Base-by-base conservation (phyloP, 495 filamentous ascomycete genomes). In the Daldinia grandis region DNA sequence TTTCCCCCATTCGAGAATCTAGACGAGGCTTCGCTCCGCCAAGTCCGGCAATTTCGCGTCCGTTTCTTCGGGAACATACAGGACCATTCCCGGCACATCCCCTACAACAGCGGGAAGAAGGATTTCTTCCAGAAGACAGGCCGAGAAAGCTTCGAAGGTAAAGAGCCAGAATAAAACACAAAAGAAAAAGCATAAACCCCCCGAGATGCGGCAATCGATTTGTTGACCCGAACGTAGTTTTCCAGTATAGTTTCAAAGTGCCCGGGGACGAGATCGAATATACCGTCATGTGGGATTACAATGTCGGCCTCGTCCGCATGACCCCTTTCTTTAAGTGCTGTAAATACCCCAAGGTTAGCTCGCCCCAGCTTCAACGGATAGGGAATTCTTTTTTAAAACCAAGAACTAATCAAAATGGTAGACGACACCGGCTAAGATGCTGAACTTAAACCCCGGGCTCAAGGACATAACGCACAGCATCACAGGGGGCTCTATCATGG, bases 221-320 rank as follows among this genome's bases (percentile, higher is more conserved):
- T 67, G 30, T 73, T 62, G 63, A 73, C 65, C 58, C 47, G 62
- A 66, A 42, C 57, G 44, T 64, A 98, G 95, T 96, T 5, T 97
- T 94, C 78, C 89, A 95, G 64, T 99, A 98, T 79, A 89, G 85
- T n/a, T 99, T 97, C 81, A 87, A 87, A 72, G 76, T 90, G 24
- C 90, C 90, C 6, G 88, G 82, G 10, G 86, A 93, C 40, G 87
- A 89, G 5, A 86, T 83, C 67, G 78, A 83, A 54, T 94, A 93
- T 82, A 87, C 83, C 6, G 88, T 99, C 25, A 93, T 97, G 89
- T 99, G 95, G 95, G 95, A 99, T 78, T 97, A 97, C 78, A 93
- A 94, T 66, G 89, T 94, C 62, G 95, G 95, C n/a, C 90, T 97
- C 27, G 95, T 98, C 57, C 89, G 94, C 64, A 94, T 95, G 74